phyloP scores from a whole-genome alignment of 257 asterid species.

The Nicotiana tabacum region DNA sequence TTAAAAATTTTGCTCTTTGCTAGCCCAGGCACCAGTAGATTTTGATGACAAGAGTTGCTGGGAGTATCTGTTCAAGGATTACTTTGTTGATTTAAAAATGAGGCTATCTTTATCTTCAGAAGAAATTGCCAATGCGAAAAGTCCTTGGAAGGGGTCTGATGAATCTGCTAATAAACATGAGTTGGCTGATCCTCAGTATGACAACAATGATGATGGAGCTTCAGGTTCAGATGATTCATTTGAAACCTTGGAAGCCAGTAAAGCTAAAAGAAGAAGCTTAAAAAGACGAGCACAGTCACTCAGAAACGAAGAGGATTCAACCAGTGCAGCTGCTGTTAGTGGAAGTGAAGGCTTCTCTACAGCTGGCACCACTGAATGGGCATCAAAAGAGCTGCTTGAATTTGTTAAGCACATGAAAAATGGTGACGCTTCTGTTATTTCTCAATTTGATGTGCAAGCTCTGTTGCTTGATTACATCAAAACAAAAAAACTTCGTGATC shows the following conservation, averaged over 20 bases:
- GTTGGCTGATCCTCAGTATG: slow-evolving; percentile 42
- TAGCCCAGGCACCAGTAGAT: slow-evolving; percentile 54
- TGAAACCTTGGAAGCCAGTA: slow-evolving; percentile 49
- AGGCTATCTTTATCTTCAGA: slow-evolving; percentile 57
- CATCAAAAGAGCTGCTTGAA: slow-evolving; percentile 87
- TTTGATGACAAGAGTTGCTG: slow-evolving; percentile 84
- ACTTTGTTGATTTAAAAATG: slow-evolving; percentile 65
- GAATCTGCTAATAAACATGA: slow-evolving; percentile 39
- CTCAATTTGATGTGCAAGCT: slow-evolving; percentile 91
- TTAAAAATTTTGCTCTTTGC: slow-evolving; percentile 12
- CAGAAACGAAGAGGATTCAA: slow-evolving; percentile 31
- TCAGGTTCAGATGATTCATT: slow-evolving; percentile 60
- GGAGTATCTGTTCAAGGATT: slow-evolving; percentile 95
- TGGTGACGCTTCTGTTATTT: slow-evolving; percentile 66
- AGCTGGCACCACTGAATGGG: slow-evolving; percentile 66
- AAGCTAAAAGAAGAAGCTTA: slow-evolving; percentile 57
- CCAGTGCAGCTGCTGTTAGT: slow-evolving; percentile 27
- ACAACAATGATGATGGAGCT: slow-evolving; percentile 43
- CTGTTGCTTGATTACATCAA: slow-evolving; percentile 90
- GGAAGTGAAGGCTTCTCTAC: slow-evolving; percentile 30
- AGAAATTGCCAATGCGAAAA: slow-evolving; percentile 79
- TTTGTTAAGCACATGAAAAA: slow-evolving; percentile 89
- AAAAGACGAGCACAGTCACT: slow-evolving; percentile 50
- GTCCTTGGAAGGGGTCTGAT: slow-evolving; percentile 72
- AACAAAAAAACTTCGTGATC: slow-evolving; percentile 88